A percentile compares a stretch with the other conserved stretches of the same genome.
phyloP scores from a whole-genome alignment of 495 filamentous ascomycete genomes.

The Pyrenopolyporus hunteri region DNA sequence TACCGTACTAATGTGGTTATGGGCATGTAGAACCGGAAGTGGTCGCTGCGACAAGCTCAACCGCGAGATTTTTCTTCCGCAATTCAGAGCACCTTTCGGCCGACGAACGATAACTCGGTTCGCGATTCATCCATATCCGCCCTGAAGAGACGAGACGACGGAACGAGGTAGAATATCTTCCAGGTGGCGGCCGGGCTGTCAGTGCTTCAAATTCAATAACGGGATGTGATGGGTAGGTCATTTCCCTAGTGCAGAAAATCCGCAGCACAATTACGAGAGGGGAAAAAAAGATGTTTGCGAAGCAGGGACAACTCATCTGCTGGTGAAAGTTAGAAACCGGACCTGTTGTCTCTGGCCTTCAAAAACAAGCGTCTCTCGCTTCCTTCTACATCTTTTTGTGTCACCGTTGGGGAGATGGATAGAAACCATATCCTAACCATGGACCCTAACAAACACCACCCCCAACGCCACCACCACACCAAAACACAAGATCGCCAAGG shows the following conservation, averaged over 20 bases:
- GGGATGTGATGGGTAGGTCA: conserved; percentile 39
- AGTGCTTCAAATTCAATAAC: conserved; percentile 22
- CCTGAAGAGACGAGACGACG: conserved; percentile 14
- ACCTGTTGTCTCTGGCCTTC: conserved; percentile 5
- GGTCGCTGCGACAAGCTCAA: conserved; percentile 12
- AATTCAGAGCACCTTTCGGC: conserved; percentile 11
- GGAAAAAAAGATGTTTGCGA: conserved; percentile 4
- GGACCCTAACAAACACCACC: conserved; percentile 4
- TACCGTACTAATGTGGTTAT: conserved; percentile 25
- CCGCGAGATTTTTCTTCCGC: conserved; percentile 6
- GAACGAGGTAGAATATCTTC: conserved; percentile 1
- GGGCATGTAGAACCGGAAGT: conserved; percentile 32
- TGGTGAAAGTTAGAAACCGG: not conserved
- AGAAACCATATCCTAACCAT: not conserved
- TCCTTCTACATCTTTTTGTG: not conserved
- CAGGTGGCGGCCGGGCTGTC: conserved; percentile 24
- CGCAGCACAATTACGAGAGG: not conserved
- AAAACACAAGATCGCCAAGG: not conserved
- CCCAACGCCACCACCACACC: not conserved
- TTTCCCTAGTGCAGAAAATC: conserved; percentile 8
- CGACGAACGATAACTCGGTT: conserved; percentile 4
- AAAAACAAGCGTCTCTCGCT: not conserved
- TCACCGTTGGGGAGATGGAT: not conserved
- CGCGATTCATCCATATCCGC: conserved; percentile 8
- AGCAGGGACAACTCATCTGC: not conserved